These are phyloP conservation scores for Aspergillus uvarum DNA, from an alignment of 2,329 filamentous ascomycete genomes.

Conservation along the genomic window DNA sequence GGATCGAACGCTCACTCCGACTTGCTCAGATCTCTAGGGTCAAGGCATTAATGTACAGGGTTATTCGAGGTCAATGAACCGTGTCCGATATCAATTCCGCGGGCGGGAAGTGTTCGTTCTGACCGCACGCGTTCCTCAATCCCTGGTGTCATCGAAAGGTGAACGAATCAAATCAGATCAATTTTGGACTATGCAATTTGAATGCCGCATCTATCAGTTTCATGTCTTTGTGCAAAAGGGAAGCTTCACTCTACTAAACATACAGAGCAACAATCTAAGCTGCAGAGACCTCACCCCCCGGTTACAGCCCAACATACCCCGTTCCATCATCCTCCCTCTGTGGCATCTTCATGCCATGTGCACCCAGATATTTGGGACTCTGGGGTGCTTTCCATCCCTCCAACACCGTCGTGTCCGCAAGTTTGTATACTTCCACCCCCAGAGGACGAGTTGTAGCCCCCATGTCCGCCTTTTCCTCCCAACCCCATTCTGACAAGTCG, in stretches of 20 bases:
- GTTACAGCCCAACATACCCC: constrained; percentile 28
- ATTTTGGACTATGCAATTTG: background rate
- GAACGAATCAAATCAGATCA: background rate
- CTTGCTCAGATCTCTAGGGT: background rate
- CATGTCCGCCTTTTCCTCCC: constrained; percentile 60
- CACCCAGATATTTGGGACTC: constrained; percentile 61
- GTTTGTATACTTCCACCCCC: constrained; percentile 68
- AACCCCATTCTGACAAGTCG: constrained; percentile 79
- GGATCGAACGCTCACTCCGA: background rate
- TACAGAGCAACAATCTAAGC: background rate
- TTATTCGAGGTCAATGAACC: background rate
- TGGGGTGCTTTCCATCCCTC: constrained; percentile 64
- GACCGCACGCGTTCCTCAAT: background rate
- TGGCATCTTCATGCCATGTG: constrained; percentile 63
- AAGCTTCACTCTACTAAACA: background rate
- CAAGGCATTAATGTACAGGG: background rate
- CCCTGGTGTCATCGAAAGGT: background rate
- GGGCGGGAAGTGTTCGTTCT: background rate
- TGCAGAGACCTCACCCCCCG: background rate
- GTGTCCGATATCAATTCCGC: background rate
- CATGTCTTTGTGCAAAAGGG: background rate
- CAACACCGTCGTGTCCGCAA: constrained; percentile 57
- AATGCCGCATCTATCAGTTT: background rate
- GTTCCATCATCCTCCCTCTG: constrained; percentile 30
- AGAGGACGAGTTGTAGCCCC: constrained; percentile 72